These are phyloP conservation scores for Glycyrrhiza uralensis DNA, from an alignment of 306 rosid genomes.

Conservation along the genomic window DNA sequence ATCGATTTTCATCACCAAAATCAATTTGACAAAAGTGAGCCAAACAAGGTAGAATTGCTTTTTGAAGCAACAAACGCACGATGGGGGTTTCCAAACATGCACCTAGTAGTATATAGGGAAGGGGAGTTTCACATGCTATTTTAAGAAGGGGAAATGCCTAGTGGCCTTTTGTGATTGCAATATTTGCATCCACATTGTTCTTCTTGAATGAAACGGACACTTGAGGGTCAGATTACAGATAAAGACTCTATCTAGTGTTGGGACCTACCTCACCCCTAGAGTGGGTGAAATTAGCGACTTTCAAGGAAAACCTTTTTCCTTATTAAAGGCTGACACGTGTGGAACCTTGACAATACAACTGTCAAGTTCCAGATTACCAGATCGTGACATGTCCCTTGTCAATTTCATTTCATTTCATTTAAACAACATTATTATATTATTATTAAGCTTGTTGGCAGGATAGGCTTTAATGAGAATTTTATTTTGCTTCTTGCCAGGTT, in stretches of 20 bases:
- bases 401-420: too few species aligned
- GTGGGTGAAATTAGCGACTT: conserved; percentile 22
- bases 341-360: conserved; percentile 28
- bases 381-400: conserved; percentile 6
- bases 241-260: not conserved
- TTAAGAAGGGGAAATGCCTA: not conserved
- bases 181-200: conserved; percentile 22
- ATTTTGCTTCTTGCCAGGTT: too few species aligned
- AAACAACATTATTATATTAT: too few species aligned
- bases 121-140: conserved; percentile 35
- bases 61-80: too few species aligned
- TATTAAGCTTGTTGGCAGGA: too few species aligned
- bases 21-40: too few species aligned
- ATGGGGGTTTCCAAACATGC: too few species aligned
- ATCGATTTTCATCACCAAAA: too few species aligned
- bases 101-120: too few species aligned
- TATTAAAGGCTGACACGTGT: conserved; percentile 42
- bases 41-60: too few species aligned
- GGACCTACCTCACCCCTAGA: conserved; percentile 29
- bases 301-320: conserved; percentile 24
- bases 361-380: conserved; percentile 12
- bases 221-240: conserved; percentile 15
- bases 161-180: conserved; percentile 19
- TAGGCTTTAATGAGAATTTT: too few species aligned
- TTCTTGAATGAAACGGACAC: conserved; percentile 31